phyloP scores from a whole-genome alignment of 805 yeast genomes.

The Komagataella pastoris region DNA sequence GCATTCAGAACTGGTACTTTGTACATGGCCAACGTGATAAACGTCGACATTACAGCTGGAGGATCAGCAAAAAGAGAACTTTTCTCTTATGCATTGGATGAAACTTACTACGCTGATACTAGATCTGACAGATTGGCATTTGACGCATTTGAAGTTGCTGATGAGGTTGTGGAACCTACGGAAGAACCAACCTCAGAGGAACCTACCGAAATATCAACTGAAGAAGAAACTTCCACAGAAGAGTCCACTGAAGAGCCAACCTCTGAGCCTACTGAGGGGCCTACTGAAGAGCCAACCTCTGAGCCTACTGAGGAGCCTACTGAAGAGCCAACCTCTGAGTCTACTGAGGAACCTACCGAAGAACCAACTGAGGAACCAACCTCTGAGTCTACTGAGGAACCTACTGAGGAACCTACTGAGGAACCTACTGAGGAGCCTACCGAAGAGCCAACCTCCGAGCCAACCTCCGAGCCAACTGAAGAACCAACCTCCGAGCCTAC shows the following conservation, averaged over 20 bases:
- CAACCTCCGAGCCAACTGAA: not conserved
- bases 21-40: not conserved
- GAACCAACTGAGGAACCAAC: not conserved
- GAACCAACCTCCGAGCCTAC: not conserved
- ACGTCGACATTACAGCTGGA: not conserved
- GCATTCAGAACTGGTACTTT: not conserved
- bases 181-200: too few relatives aligned
- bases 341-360: not conserved
- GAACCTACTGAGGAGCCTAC: not conserved
- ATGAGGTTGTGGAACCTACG: not conserved
- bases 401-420: too few relatives aligned
- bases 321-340: not conserved
- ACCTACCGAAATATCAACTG: not conserved
- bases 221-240: not conserved
- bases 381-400: too few relatives aligned
- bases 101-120: not conserved
- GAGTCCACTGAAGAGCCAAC: not conserved
- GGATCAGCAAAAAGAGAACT: not conserved
- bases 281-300: not conserved
- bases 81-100: not conserved
- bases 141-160: not conserved
- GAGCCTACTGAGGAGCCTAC: not conserved
- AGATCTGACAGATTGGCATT: not conserved
- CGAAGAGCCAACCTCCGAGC: not conserved
- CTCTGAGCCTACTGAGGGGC: too few relatives aligned